Evolutionary conservation across 352 stramenopile species (phyloP).

Genomic region (Globisporangium acanthophoron): DNA sequence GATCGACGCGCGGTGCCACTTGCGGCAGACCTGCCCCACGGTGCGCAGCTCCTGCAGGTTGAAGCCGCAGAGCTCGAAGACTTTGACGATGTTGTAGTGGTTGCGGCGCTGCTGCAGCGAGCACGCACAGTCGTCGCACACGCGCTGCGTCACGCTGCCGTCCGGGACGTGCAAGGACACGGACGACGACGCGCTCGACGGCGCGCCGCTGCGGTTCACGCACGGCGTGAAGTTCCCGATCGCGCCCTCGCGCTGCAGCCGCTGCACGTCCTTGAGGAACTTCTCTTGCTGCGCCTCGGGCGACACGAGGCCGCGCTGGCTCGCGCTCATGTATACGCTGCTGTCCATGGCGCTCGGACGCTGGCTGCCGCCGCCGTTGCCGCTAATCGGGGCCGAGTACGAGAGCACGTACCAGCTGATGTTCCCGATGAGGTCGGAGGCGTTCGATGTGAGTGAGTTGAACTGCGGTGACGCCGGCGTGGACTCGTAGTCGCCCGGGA

Average conservation of each 20-base stretch:
- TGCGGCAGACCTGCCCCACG: conserved; percentile 76
- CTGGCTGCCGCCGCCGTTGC: conserved; percentile 2
- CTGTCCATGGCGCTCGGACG: neutral
- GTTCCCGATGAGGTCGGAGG: conserved; percentile 71
- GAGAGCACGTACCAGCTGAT: conserved; percentile 80
- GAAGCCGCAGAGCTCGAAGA: conserved; percentile 82
- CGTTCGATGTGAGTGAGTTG: conserved; percentile 67
- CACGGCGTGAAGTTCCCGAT: conserved; percentile 78
- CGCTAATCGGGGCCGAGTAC: conserved; percentile 42
- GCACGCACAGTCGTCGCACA: conserved; percentile 80
- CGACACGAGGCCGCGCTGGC: conserved; percentile 21
- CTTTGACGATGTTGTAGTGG: conserved; percentile 82
- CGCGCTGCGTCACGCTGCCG: conserved; percentile 69
- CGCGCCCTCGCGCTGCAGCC: conserved; percentile 50
- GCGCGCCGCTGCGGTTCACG: conserved; percentile 20
- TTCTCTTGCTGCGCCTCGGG: conserved; percentile 42
- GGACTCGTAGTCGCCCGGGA: conserved; percentile 72
- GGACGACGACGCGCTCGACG: conserved; percentile 27
- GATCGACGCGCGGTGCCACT: conserved; percentile 83
- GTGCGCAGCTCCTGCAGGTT: conserved; percentile 67
- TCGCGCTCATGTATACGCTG: conserved; percentile 23
- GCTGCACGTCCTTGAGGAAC: conserved; percentile 72
- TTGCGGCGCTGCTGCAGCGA: conserved; percentile 75
- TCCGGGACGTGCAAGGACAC: conserved; percentile 48
- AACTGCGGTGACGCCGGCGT: conserved; percentile 57